Evolutionary conservation across 2,329 filamentous ascomycete genomes (phyloP), one percentile per base, ranked within the genome.

Genomic region (Myrmaecium sp.): DNA sequence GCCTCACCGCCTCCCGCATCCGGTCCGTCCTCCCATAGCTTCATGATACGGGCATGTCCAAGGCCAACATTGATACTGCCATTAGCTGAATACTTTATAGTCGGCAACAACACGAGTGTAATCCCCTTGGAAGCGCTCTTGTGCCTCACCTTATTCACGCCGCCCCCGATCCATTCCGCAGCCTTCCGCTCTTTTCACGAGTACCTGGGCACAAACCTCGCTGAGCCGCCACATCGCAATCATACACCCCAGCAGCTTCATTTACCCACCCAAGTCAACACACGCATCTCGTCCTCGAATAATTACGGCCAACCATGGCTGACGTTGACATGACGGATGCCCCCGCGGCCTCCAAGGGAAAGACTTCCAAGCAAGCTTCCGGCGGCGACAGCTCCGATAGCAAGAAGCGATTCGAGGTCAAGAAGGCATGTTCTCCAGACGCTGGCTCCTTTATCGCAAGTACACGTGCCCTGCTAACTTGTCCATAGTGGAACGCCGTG

Each of bases 391-490:
- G 43, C 10, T 38, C 39, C 19, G 79, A 86, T 37, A 70, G 61
- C 27, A 94, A 91, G 69, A 92, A 94, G 64, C 78, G 81, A 38
- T 98, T 98, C 40, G 89, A 98, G 52, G 86, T 98, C 36, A 98
- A 98, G 62, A 98, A 98, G 77, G 89, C 91, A 20, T n/a, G n/a
- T n/a, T n/a, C n/a, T n/a, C n/a, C n/a, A n/a, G n/a, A n/a, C n/a
- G n/a, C n/a, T n/a, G n/a, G n/a, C n/a, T n/a, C n/a, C n/a, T n/a
- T n/a, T n/a, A n/a, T n/a, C n/a, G n/a, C n/a, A n/a, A n/a, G n/a
- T 23, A 25, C 8, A 25, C 28, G 34, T 12, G 23, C 32, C 28
- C n/a, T 32, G 23, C 36, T 41, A 38, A 42, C 18, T 20, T 10
- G 32, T 10, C 25, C 17, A 16, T 15, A 94, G 86, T 98, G 89